Conservation (phyloP, 495 filamentous ascomycete genomes). For the Polyplosphaeria fusca region DNA sequence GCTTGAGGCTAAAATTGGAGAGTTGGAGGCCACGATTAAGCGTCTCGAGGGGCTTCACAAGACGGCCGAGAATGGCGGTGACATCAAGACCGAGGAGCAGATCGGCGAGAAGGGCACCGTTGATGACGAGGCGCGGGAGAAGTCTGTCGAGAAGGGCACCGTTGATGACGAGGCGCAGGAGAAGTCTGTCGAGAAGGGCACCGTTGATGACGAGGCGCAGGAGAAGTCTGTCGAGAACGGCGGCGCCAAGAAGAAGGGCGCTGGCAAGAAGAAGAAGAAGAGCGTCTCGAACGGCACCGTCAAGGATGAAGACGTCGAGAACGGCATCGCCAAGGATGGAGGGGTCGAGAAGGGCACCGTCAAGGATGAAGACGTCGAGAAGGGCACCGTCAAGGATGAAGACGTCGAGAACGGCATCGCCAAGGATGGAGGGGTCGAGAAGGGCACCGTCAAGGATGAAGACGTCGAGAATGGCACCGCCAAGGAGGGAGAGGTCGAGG, state of each 20-base stretch:
- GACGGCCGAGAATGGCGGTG: neutral
- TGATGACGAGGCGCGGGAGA: neutral
- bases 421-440: neutral
- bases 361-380: neutral
- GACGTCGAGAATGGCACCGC: conserved; percentile 21
- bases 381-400: neutral
- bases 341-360: conserved; percentile 24
- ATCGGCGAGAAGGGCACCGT: neutral
- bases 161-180: neutral
- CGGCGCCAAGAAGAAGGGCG: neutral
- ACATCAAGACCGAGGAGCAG: neutral
- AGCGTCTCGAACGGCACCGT: neutral
- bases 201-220: neutral
- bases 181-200: conserved; percentile 32
- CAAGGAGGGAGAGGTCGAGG: neutral
- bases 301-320: conserved; percentile 9
- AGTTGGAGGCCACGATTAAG: neutral
- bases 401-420: conserved; percentile 32
- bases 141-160: neutral
- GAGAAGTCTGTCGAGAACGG: neutral
- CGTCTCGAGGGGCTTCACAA: neutral
- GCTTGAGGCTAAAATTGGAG: neutral
- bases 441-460: neutral
- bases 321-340: neutral
- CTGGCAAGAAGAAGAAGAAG: neutral